Evolutionary conservation across 148 eudicot species (phyloP).

Genomic region (Cornus kousa): DNA sequence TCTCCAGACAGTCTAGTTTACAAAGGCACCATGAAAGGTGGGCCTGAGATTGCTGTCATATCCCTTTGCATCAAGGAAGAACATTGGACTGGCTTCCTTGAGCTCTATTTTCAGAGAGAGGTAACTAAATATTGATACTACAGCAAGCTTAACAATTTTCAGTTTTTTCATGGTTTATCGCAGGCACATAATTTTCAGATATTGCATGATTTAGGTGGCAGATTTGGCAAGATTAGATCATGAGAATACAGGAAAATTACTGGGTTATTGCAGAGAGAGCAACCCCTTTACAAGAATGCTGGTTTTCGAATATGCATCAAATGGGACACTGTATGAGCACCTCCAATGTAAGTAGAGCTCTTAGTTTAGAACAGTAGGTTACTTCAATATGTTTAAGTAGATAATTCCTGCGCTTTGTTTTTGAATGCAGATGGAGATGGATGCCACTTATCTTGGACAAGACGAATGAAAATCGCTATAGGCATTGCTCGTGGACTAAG

Average conservation of each 20-base stretch:
- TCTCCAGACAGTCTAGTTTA: constrained; percentile 83
- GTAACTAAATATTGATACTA: constrained; percentile 25
- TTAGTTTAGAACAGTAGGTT: background rate
- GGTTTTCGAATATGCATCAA: constrained; percentile 85
- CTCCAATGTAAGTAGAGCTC: constrained; percentile 72
- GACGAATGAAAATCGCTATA: constrained; percentile 82
- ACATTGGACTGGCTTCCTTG: constrained; percentile 86
- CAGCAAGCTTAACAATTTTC: background rate
- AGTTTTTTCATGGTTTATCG: background rate
- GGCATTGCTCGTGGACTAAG: constrained; percentile 82
- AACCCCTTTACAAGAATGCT: constrained; percentile 90
- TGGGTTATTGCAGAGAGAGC: constrained; percentile 84
- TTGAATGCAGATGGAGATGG: constrained; percentile 70
- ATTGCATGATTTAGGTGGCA: constrained; percentile 58
- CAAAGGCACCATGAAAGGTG: constrained; percentile 88
- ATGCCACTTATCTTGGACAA: constrained; percentile 85
- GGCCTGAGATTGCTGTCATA: constrained; percentile 92
- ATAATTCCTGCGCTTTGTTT: constrained; percentile 23
- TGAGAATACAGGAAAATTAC: constrained; percentile 73
- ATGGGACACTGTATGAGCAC: constrained; percentile 89
- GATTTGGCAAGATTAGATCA: constrained; percentile 88
- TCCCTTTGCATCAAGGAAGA: constrained; percentile 92
- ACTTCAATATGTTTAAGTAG: constrained; percentile 10
- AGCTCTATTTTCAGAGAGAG: constrained; percentile 92
- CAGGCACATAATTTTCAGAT: background rate